These are phyloP conservation scores for Immersiella caudata DNA, from an alignment of 495 filamentous ascomycete species.

Conservation along the genomic window DNA sequence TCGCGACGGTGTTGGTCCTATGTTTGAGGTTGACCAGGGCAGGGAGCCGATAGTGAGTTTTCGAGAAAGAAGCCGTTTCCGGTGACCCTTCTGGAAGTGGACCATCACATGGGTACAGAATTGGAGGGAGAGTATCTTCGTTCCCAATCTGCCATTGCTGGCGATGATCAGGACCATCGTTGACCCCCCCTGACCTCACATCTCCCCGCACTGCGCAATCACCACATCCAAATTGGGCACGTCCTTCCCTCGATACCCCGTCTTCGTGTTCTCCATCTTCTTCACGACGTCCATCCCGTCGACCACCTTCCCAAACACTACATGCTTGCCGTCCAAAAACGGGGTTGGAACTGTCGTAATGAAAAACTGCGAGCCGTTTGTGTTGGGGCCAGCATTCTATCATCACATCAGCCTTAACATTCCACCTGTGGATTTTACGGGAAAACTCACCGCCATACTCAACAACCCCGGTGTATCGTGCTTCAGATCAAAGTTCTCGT, in stretches of 20 bases:
- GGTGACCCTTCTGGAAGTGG: no score
- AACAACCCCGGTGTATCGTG: constrained; percentile 80
- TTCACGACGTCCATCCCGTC: constrained; percentile 84
- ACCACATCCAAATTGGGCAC: constrained; percentile 84
- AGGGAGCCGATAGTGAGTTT: no score
- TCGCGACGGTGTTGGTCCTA: no score
- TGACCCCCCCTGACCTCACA: constrained; percentile 62
- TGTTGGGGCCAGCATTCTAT: constrained; percentile 91
- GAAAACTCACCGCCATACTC: constrained; percentile 84
- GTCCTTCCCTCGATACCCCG: constrained; percentile 68
- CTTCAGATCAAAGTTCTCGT: constrained; percentile 84
- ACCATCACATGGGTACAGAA: no score
- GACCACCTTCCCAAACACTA: constrained; percentile 90
- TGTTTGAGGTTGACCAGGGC: no score
- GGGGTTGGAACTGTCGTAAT: constrained; percentile 85
- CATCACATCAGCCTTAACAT: constrained; percentile 8
- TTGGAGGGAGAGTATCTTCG: no score
- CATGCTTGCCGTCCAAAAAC: constrained; percentile 92
- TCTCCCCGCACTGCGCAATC: constrained; percentile 86
- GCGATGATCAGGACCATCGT: no score
- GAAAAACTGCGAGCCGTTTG: constrained; percentile 97
- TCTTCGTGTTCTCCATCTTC: constrained; percentile 90
- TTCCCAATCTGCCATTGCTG: no score
- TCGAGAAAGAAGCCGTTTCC: no score
- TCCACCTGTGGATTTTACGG: not conserved